phyloP scores from a whole-genome alignment of 768 basidiomycete genomes.

The Kwoniella sp. region DNA sequence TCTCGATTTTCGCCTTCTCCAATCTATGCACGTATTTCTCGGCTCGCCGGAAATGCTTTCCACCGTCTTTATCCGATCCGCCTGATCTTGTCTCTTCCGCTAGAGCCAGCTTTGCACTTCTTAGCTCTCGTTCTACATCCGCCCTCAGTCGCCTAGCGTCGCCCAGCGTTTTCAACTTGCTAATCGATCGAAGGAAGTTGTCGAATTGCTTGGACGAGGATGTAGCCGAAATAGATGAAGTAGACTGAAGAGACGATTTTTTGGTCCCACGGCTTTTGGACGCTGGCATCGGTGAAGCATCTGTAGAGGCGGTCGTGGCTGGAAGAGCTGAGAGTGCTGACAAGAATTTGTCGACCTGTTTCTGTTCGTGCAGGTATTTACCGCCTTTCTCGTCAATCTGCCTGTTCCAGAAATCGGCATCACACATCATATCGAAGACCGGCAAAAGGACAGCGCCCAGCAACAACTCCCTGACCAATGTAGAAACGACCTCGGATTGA shows the following conservation, averaged over 20 bases:
- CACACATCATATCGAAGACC: conserved; percentile 85
- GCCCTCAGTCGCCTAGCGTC: conserved; percentile 89
- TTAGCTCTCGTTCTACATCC: conserved; percentile 87
- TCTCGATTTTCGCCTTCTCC: conserved; percentile 82
- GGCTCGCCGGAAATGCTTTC: conserved; percentile 79
- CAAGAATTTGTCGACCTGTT: conserved; percentile 51
- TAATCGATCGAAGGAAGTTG: conserved; percentile 83
- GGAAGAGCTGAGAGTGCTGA: conserved; percentile 40
- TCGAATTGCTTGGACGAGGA: conserved; percentile 73
- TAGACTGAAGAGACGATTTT: conserved; percentile 3
- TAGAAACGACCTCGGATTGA: conserved; percentile 69
- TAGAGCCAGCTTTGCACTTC: conserved; percentile 66
- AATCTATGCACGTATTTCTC: conserved; percentile 82
- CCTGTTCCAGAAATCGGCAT: conserved; percentile 97
- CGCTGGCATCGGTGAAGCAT: conserved; percentile 15
- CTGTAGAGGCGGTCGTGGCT: conserved; percentile 8
- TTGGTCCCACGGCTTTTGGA: conserved; percentile 8
- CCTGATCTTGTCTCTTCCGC: conserved; percentile 19
- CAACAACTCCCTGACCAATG: conserved; percentile 78
- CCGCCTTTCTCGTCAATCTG: conserved; percentile 87
- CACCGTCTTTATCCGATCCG: conserved; percentile 78
- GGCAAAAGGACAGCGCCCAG: conserved; percentile 82
- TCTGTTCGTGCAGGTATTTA: conserved; percentile 65
- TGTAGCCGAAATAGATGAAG: conserved; percentile 24
- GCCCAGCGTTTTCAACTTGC: conserved; percentile 73